These are phyloP conservation scores for Neofusicoccum sp. DNA, from an alignment of 2,329 filamentous ascomycete species.

Conservation along the genomic window DNA sequence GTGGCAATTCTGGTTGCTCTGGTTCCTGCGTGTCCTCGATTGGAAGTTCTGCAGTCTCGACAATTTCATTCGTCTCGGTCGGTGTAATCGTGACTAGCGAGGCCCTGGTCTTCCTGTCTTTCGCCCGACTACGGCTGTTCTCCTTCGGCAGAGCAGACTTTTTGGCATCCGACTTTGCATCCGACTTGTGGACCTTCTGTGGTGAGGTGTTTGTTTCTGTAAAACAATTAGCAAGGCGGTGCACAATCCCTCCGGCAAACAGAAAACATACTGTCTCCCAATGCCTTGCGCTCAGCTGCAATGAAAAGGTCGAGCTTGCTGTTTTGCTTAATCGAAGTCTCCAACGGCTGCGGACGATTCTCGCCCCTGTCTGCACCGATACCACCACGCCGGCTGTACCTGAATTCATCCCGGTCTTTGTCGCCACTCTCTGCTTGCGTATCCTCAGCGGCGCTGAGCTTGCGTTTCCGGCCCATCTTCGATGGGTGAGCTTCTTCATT, in stretches of 20 bases:
- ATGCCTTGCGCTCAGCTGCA: slow-evolving; percentile 37
- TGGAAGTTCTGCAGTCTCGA: slow-evolving; percentile 4
- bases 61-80: not conserved
- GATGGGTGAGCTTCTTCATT: slow-evolving; percentile 30
- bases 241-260: too few relatives aligned
- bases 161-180: slow-evolving; percentile 25
- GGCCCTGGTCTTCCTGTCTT: slow-evolving; percentile 23
- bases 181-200: slow-evolving; percentile 27
- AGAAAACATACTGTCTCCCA: slow-evolving; percentile 44
- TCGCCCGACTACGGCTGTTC: slow-evolving; percentile 18
- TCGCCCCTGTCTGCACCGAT: not conserved
- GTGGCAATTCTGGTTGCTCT: slow-evolving; percentile 32
- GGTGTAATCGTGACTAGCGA: slow-evolving; percentile 15
- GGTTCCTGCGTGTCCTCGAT: not conserved
- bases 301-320: slow-evolving; percentile 2
- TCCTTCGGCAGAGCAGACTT: slow-evolving; percentile 16
- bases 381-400: slow-evolving; percentile 43
- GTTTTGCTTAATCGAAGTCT: not conserved
- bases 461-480: slow-evolving; percentile 58
- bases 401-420: slow-evolving; percentile 44
- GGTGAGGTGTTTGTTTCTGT: slow-evolving; percentile 41
- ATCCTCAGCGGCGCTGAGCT: slow-evolving; percentile 48
- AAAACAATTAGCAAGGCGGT: not conserved
- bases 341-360: not conserved
- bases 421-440: slow-evolving; percentile 22